These are phyloP conservation scores for Cytospora piceicola DNA, from an alignment of 2,329 filamentous ascomycete species.

Conservation along the genomic window DNA sequence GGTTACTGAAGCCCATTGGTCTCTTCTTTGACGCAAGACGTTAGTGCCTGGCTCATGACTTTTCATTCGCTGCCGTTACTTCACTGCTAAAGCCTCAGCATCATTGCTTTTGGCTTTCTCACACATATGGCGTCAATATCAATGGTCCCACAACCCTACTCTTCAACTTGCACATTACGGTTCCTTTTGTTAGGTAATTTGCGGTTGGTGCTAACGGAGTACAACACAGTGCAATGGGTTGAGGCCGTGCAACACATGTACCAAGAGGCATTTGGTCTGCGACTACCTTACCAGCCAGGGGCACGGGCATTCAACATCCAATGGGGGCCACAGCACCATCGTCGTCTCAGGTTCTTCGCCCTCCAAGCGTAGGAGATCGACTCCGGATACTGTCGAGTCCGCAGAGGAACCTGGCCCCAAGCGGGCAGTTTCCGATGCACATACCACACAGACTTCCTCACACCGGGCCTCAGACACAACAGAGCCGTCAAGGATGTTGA, in stretches of 20 bases:
- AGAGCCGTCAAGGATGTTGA: slow-evolving; percentile 40
- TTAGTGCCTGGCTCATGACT: background rate
- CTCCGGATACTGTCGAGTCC: slow-evolving; percentile 19
- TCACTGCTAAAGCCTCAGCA: background rate
- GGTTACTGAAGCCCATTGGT: background rate
- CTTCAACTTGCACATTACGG: background rate
- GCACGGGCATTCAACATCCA: slow-evolving; percentile 33
- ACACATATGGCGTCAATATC: background rate
- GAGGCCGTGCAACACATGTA: slow-evolving; percentile 61
- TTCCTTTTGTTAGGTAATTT: background rate
- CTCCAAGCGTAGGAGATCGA: slow-evolving; percentile 31
- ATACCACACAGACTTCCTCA: background rate
- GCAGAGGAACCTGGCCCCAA: slow-evolving; percentile 19
- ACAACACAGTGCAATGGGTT: slow-evolving; percentile 60
- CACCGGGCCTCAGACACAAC: slow-evolving; percentile 30
- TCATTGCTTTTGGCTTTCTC: background rate
- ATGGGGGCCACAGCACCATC: slow-evolving; percentile 39
- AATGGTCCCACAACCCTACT: background rate
- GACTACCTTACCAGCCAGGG: slow-evolving; percentile 43
- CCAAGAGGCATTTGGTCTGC: slow-evolving; percentile 54
- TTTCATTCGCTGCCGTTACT: background rate
- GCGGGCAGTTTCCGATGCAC: slow-evolving; percentile 26
- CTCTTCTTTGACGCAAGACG: background rate
- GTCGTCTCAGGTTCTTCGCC: slow-evolving; percentile 33
- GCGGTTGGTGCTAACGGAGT: slow-evolving; percentile 18